Evolutionary conservation across 2,329 filamentous ascomycete genomes (phyloP).

Genomic region (Colletotrichum cordylinicola): DNA sequence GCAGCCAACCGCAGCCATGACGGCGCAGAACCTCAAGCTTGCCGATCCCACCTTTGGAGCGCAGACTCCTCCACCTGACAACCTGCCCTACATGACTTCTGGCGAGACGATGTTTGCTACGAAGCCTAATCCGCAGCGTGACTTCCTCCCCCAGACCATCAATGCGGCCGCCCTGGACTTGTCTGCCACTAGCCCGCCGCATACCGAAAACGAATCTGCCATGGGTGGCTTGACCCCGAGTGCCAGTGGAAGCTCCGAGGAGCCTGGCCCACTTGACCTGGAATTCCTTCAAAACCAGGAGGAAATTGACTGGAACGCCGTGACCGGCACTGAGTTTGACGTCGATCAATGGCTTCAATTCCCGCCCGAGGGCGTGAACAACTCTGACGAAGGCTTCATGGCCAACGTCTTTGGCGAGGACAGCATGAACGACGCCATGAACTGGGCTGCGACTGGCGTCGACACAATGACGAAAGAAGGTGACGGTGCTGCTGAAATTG

Average conservation of each 20-base stretch:
- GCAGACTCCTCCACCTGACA: slow-evolving; percentile 61
- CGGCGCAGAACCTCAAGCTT: slow-evolving; percentile 33
- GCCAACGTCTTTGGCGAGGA: slow-evolving; percentile 34
- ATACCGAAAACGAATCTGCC: slow-evolving; percentile 45
- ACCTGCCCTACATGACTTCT: slow-evolving; percentile 47
- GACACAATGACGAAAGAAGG: background rate
- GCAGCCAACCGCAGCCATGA: slow-evolving; percentile 37
- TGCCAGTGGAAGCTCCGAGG: slow-evolving; percentile 49
- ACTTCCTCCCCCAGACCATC: slow-evolving; percentile 39
- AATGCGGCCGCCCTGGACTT: slow-evolving; percentile 41
- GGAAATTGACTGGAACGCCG: slow-evolving; percentile 60
- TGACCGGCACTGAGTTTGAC: slow-evolving; percentile 59
- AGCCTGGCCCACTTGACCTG: slow-evolving; percentile 45
- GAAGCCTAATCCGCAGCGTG: slow-evolving; percentile 17
- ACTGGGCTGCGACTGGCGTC: slow-evolving; percentile 17
- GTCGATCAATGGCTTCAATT: slow-evolving; percentile 67
- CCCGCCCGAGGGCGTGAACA: slow-evolving; percentile 53
- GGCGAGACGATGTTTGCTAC: slow-evolving; percentile 41
- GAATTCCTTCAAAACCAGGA: slow-evolving; percentile 53
- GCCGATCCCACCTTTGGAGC: slow-evolving; percentile 41
- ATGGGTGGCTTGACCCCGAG: slow-evolving; percentile 48
- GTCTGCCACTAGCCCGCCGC: slow-evolving; percentile 47
- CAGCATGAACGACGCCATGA: slow-evolving; percentile 26
- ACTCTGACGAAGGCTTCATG: slow-evolving; percentile 41
- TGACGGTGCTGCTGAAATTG: slow-evolving; percentile 4